phyloP scores from a whole-genome alignment of 2,329 filamentous ascomycete genomes.

The Teratosphaeria pseudoeucalypti region DNA sequence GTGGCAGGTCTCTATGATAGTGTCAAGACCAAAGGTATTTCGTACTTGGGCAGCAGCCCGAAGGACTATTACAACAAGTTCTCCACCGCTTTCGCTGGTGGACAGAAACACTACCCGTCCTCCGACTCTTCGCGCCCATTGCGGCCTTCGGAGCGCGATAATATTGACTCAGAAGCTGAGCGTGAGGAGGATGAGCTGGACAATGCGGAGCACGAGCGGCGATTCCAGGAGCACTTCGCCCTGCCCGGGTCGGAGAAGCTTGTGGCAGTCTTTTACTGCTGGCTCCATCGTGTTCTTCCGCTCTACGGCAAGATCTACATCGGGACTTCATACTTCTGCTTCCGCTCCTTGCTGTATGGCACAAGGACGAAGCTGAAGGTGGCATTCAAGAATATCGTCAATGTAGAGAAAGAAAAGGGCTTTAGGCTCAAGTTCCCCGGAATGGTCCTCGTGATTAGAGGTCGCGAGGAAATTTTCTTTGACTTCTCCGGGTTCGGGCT shows the following conservation, averaged over 20 bases:
- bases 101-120: conserved; percentile 77
- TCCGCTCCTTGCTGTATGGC: conserved; percentile 78
- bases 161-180: conserved; percentile 35
- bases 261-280: conserved; percentile 84
- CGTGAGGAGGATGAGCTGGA: conserved; percentile 45
- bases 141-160: conserved; percentile 48
- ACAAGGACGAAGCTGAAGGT: conserved; percentile 87
- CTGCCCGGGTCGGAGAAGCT: conserved; percentile 75
- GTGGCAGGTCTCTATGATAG: conserved; percentile 77
- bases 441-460: conserved; percentile 82
- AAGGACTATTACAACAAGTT: conserved; percentile 97
- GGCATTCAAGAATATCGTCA: conserved; percentile 83
- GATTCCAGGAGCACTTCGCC: conserved; percentile 84
- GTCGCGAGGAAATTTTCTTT: conserved; percentile 93
- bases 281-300: conserved; percentile 77
- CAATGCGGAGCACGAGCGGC: conserved; percentile 45
- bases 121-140: conserved; percentile 38
- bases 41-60: conserved; percentile 66
- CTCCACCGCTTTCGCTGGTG: conserved; percentile 92
- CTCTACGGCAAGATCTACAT: conserved; percentile 96
- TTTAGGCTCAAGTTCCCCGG: conserved; percentile 87
- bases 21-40: conserved; percentile 61
- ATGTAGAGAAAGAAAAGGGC: conserved; percentile 86
- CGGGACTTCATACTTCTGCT: conserved; percentile 79
- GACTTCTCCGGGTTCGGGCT: conserved; percentile 71